Base-by-base conservation (phyloP, 495 filamentous ascomycete genomes). In the Lentithecium fluviatile region DNA sequence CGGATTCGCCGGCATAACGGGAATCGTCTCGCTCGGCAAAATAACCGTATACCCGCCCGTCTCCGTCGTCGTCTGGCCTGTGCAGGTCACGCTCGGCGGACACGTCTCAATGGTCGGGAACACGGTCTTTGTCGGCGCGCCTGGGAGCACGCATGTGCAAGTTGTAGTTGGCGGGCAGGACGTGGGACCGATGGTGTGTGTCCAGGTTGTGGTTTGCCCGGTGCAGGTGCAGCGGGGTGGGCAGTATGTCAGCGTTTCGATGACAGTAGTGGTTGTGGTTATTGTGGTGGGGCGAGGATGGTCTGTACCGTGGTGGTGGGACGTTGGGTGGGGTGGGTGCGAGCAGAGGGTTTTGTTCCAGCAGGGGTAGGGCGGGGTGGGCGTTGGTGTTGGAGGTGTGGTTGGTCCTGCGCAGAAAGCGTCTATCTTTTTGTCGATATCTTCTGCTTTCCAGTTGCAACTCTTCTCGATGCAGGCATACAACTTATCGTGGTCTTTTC, bases 61-160 rank as follows among this genome's bases (percentile, higher is more conserved):
- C 25, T 36, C 37, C 13, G 24, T 37, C n/a, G 49, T 52, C 10
- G 49, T 52, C 19, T 52, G 49, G 4, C 49, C 49, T 3, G 49
- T 52, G 49, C 49, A 52, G 11, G 49, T 52, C 49, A 52, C 49
- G 26, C 49, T 52, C 26, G 7, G 6, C 29, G 49, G 49, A 17
- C 49, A 52, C 7, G 24, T 38, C 26, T 17, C 26, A 7, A 52
- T 10, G 3, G 49, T 52, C 49, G 25, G 25, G 29, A n/a, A 34
- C 7, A 7, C 36, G 36, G 36, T 38, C n/a, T n/a, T n/a, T n/a
- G n/a, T n/a, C 7, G 7, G 36, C 15, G 8, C 36, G 6, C 49
- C 49, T 52, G 49, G 49, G 17, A 52, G 32, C 12, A 52, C 49
- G 19, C 49, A 52, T n/a, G 49, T 52, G 49, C 49, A 52, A 3